Base-by-base conservation (phyloP, 495 filamentous ascomycete species). In the Thermothielavioides terrestris region DNA sequence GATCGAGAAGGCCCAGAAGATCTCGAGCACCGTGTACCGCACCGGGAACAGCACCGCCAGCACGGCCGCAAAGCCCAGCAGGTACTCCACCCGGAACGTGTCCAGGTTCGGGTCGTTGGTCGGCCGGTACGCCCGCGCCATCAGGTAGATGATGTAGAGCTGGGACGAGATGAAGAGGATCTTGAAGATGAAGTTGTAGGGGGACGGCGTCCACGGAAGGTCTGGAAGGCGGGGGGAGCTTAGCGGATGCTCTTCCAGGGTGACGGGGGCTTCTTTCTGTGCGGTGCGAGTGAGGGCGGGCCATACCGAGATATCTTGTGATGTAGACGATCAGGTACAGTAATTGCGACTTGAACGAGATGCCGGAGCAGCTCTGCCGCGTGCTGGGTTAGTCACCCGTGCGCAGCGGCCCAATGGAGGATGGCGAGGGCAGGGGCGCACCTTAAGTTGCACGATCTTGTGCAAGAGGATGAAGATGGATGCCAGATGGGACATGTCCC, bases 341-440 rank as follows among this genome's bases (percentile, higher is more conserved):
- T 22, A 81, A 83, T 76, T 98, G 92, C 44, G 92, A 95, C 67
- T 97, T 97, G 77, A 97, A 95, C 5, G 92, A 97, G 69, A 98
- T 85, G 52, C 92, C 92, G 11, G 91, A 83, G 60, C 90, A 95
- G 74, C 89, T 94, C 92, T 98, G 40, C 4, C n/a, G n/a, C n/a
- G n/a, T 25, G 48, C 59, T 55, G 63, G n/a, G 59, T 50, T 35
- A 38, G 37, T 28, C n/a, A 40, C 48, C 7, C 14, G 5, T 25
- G 36, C 35, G 22, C n/a, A 5, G 17, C 23, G 9, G 3, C 4
- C 6, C 14, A 2, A 5, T 30, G 9, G 11, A 7, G 17, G 17
- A 8, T 5, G 21, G 10, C 2, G n/a, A 10, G 3, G 15, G 7
- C 15, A 15, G 1, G n/a, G 34, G 65, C 77, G 48, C 74, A 96